Conservation (phyloP, 371 early-diverging fungal species). For the Chytridium lagenaria region DNA sequence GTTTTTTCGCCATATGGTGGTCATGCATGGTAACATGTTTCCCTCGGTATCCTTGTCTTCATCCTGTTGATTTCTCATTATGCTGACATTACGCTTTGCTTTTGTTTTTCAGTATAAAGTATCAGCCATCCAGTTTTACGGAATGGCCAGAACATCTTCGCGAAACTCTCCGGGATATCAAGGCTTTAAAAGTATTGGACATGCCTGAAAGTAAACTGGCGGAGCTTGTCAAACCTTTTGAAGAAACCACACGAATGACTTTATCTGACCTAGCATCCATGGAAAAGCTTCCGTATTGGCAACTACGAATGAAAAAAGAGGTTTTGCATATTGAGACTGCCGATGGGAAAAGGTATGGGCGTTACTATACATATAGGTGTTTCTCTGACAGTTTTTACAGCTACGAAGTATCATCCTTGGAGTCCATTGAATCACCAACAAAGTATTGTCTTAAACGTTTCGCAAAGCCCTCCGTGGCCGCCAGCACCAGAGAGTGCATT, state of each 20-base stretch:
- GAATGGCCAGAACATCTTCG: conserved; percentile 45
- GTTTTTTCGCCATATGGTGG: conserved; percentile 56
- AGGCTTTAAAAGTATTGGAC: neutral
- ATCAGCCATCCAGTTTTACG: conserved; percentile 48
- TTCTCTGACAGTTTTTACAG: neutral
- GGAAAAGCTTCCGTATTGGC: neutral
- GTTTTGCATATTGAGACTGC: neutral
- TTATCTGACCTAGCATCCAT: neutral
- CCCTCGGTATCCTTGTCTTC: neutral
- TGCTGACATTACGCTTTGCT: no score
- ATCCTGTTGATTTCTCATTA: neutral
- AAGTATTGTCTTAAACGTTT: neutral
- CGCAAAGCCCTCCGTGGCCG: neutral
- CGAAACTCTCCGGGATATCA: conserved; percentile 17
- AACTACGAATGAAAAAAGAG: neutral
- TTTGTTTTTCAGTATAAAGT: conserved; percentile 56
- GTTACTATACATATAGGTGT: neutral
- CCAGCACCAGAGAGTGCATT: neutral
- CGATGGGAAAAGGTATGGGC: neutral
- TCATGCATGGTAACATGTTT: conserved; percentile 53
- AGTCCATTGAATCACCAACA: neutral
- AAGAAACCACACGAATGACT: neutral
- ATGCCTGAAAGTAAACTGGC: no score
- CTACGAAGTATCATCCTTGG: neutral
- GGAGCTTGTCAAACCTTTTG: neutral